Evolutionary conservation across 495 filamentous ascomycete genomes (phyloP), one percentile per base, ranked within the genome.

Genomic region (Tuber indicum): DNA sequence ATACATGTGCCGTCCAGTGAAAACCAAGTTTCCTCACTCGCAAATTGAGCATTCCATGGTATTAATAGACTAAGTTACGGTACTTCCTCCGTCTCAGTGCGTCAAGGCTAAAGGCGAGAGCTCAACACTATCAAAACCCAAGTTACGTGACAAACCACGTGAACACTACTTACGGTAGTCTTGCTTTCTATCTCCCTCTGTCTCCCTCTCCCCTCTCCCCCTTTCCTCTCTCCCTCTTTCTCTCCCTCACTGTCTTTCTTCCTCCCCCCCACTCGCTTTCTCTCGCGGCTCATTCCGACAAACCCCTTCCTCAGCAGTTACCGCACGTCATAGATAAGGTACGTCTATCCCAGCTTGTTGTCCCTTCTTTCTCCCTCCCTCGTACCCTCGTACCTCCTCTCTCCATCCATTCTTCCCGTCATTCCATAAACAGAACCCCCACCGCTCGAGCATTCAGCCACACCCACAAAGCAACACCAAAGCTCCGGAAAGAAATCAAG

Each of bases 301-400:
- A 72, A 42, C 9, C 19, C 32, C 44, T 72, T 43, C 71, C 9
- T 72, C 36, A 32, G 58, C n/a, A 14, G 58, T 66, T 66, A 73
- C 74, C 71, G 74, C 78, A 80, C 78, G 78, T 80, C 78, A 80
- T 80, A 79, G 78, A 82, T 79, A 83, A 78, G 75, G 75, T 71
- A 77, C 72, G 74, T 49, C 78, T 74, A 79, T 76, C 73, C 76
- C 49, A 82, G 75, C 46, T 79, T 77, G 72, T 76, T 49, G 73
- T 82, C 74, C 69, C 74, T 72, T 73, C 72, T 75, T 47, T 71
- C 73, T 72, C 80, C 74, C 70, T 72, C 46, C 46, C 76, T 70
- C 73, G 71, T 42, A 19, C 69, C 23, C 52, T 52, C 32, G 44
- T 52, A 17, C 45, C 45, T 46, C 45, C 45, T 41, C 72, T 26